phyloP scores from a whole-genome alignment of 768 basidiomycete species.

The Tricholoma bakamatsutake region DNA sequence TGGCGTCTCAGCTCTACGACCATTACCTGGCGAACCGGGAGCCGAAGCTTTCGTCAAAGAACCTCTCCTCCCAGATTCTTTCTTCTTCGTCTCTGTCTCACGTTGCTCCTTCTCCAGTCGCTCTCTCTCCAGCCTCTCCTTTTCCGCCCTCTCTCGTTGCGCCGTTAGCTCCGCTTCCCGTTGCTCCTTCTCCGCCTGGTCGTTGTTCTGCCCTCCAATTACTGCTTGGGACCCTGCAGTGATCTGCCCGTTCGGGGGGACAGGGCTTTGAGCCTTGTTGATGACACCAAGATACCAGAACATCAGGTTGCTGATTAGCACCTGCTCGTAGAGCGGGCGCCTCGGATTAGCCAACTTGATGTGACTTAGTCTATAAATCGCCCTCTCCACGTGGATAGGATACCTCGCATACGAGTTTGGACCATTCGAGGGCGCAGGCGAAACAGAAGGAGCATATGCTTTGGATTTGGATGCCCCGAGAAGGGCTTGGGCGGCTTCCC shows the following conservation, averaged over 20 bases:
- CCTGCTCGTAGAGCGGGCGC: constrained; percentile 95
- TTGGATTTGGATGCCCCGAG: constrained; percentile 83
- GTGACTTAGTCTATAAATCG: constrained; percentile 94
- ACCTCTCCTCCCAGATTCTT: constrained; percentile 43
- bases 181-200: constrained; percentile 35
- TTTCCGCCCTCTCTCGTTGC: constrained; percentile 40
- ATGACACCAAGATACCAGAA: constrained; percentile 99
- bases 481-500: constrained; percentile 82
- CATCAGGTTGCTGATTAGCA: constrained; percentile 89
- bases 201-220: constrained; percentile 22
- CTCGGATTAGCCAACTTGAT: constrained; percentile 98
- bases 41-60: constrained; percentile 64
- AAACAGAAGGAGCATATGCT: constrained; percentile 51
- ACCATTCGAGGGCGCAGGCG: constrained; percentile 45
- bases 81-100: constrained; percentile 53
- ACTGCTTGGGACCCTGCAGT: constrained; percentile 18
- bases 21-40: constrained; percentile 39
- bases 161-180: constrained; percentile 27
- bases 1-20: constrained; percentile 78
- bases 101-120: constrained; percentile 35
- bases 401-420: constrained; percentile 67
- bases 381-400: constrained; percentile 97
- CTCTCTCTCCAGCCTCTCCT: constrained; percentile 37
- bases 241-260: constrained; percentile 28
- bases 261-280: constrained; percentile 73